Evolutionary conservation across 331 rosid species (phyloP), one percentile per base, ranked within the genome.

Genomic region (Quercus phellos): DNA sequence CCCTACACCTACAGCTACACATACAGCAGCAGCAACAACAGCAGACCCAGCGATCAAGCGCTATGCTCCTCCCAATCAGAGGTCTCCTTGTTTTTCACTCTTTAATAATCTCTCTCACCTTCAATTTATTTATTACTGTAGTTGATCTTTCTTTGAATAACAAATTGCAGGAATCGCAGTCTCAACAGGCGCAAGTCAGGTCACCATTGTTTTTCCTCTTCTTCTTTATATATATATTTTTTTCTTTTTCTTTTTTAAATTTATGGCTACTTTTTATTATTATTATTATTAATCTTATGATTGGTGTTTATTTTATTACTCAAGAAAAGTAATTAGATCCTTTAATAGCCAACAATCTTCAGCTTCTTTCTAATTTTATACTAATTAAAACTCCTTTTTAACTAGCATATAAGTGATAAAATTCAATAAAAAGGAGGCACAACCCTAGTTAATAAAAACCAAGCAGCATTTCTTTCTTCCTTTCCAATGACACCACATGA

Each of bases 11-110:
- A 46, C 53, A 46, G 16, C 53, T 46, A 46, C 84, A 32, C 14
- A 74, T 19, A 70, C 83, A 22, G 72, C 78, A 34, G 54, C 77
- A n/a, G 34, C 77, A 43, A 1, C 68, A 26, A 66, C 77, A 18
- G 16, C 76, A 50, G 87, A 80, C 43, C 27, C 90, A 5, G 80
- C 68, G 21, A 79, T 76, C 14, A 90, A 84, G 88, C 94, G 94
- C 79, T 92, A 90, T 82, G 93, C 97, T 85, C 93, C 91, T 79
- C 97, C 94, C 18, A 92, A 90, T 86, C 94, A 92, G 75, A 90
- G 94, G 97, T 89, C 2, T 64, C n/a, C 5, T 22, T 55, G 1
- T 7, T 35, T 55, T 16, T 18, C 4, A 17, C 22, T 16, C 22
- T 9, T 14, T 4, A 22, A 10, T 9, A 11, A 11, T 11, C 51